These are phyloP conservation scores for Teunomyces funiuensis DNA, from an alignment of 805 yeast genomes.

Conservation along the genomic window DNA sequence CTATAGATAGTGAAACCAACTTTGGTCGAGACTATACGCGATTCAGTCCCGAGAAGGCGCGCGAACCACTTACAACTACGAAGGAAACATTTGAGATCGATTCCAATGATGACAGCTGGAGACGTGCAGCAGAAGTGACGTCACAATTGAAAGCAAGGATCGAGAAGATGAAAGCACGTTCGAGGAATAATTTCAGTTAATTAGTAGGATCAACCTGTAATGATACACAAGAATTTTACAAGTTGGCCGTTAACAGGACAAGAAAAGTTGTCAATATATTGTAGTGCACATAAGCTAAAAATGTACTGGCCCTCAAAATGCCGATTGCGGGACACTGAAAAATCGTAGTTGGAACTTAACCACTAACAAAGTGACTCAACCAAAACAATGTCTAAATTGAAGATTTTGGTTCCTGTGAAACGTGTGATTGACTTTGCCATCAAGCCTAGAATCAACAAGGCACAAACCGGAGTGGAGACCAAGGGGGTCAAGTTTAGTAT, in stretches of 20 bases:
- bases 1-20: conserved; percentile 23
- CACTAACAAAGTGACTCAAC: neutral
- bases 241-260: neutral
- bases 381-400: conserved; percentile 43
- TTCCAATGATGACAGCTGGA: conserved; percentile 72
- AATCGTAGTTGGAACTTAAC: too few species aligned
- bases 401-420: conserved; percentile 90
- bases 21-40: conserved; percentile 21
- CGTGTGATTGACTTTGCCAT: conserved; percentile 92
- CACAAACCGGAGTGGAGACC: conserved; percentile 81
- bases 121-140: conserved; percentile 86
- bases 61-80: conserved; percentile 16
- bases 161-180: conserved; percentile 80
- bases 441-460: conserved; percentile 86
- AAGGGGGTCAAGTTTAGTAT: conserved; percentile 89
- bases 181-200: conserved; percentile 15
- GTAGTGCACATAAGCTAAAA: conserved; percentile 1
- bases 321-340: conserved; percentile 4
- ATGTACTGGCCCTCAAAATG: neutral
- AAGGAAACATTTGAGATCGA: conserved; percentile 33
- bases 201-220: neutral
- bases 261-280: neutral
- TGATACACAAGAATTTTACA: neutral
- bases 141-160: conserved; percentile 82
- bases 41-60: conserved; percentile 19